phyloP scores from a whole-genome alignment of 1,139 yeast species.

The Pneumocystis canis region DNA sequence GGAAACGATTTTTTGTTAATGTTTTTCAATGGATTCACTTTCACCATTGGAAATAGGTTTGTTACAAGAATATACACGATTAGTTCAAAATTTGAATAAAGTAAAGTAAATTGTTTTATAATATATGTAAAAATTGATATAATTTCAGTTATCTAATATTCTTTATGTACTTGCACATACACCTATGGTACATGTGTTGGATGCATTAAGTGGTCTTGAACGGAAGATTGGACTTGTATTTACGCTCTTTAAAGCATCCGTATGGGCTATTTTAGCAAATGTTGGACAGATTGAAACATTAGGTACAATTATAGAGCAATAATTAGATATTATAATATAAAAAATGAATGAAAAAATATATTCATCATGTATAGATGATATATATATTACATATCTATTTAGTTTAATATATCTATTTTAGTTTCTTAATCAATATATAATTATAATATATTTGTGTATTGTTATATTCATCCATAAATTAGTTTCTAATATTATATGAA shows the following conservation, averaged over 20 bases:
- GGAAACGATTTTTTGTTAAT: background rate
- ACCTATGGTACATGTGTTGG: constrained; percentile 30
- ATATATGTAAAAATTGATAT: background rate
- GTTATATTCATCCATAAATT: no score
- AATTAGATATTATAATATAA: no score
- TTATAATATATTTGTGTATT: no score
- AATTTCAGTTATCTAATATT: constrained; percentile 12
- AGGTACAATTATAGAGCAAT: background rate
- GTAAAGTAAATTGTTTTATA: constrained; percentile 8
- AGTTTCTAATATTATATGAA: no score
- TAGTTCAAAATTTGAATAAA: constrained; percentile 15
- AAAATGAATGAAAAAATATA: no score
- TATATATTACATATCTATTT: no score
- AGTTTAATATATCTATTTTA: no score
- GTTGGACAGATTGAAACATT: background rate
- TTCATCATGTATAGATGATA: no score
- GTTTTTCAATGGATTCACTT: background rate
- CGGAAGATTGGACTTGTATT: constrained; percentile 43
- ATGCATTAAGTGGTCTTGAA: constrained; percentile 38
- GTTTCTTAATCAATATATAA: no score
- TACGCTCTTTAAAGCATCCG: constrained; percentile 45
- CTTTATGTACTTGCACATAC: constrained; percentile 17
- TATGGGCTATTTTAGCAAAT: constrained; percentile 22
- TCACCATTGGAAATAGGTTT: constrained; percentile 7
- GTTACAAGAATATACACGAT: constrained; percentile 6